phyloP scores from a whole-genome alignment of 2,329 filamentous ascomycete genomes.

The Ceratocystis colombiana region DNA sequence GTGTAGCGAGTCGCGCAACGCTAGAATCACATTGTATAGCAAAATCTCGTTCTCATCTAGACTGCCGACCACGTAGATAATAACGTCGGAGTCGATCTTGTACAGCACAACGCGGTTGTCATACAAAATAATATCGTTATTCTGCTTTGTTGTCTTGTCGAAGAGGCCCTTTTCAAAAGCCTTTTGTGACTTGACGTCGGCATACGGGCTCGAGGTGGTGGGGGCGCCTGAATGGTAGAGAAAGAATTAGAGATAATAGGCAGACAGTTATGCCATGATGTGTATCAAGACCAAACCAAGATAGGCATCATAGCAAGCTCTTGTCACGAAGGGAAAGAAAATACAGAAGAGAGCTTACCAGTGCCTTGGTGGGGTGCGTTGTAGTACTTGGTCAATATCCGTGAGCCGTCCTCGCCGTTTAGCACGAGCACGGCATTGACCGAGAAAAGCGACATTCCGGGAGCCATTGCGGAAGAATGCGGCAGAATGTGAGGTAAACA shows the following conservation, averaged over 20 bases:
- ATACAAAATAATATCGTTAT: slow-evolving; percentile 91
- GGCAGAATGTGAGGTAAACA: neutral
- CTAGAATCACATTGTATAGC: slow-evolving; percentile 86
- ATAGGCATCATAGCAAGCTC: no score
- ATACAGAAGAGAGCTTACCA: slow-evolving; percentile 30
- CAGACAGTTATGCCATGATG: neutral
- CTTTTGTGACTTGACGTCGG: slow-evolving; percentile 86
- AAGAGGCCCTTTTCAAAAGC: slow-evolving; percentile 92
- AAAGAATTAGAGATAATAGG: neutral
- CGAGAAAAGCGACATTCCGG: slow-evolving; percentile 64
- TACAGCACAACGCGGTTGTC: slow-evolving; percentile 94
- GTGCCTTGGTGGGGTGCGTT: slow-evolving; percentile 43
- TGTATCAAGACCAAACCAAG: neutral
- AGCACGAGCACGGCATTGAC: slow-evolving; percentile 70
- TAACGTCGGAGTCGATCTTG: slow-evolving; percentile 95
- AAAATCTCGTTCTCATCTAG: slow-evolving; percentile 95
- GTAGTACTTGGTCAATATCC: slow-evolving; percentile 95
- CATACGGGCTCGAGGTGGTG: slow-evolving; percentile 58
- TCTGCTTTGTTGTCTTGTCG: slow-evolving; percentile 93
- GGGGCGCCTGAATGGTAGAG: slow-evolving; percentile 21
- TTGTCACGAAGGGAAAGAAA: no score
- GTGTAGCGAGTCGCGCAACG: slow-evolving; percentile 80
- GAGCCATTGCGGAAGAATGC: slow-evolving; percentile 47
- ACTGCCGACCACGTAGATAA: slow-evolving; percentile 85
- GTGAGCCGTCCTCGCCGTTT: slow-evolving; percentile 74